phyloP scores from a whole-genome alignment of 2,329 filamentous ascomycete genomes.

The Dactylonectria macrodidyma region DNA sequence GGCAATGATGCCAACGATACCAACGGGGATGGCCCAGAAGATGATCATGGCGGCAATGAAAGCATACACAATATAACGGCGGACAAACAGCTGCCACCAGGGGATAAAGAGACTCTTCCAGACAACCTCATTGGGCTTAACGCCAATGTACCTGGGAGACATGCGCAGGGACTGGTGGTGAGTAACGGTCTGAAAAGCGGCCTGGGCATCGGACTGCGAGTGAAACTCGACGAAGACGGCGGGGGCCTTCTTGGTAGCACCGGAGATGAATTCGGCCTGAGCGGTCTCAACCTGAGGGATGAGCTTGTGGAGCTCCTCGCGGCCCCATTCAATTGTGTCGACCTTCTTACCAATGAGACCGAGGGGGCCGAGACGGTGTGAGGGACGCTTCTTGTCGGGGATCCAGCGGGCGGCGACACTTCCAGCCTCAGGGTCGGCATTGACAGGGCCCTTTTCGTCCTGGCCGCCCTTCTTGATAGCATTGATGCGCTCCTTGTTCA shows the following conservation, averaged over 20 bases:
- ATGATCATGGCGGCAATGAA: slow-evolving; percentile 82
- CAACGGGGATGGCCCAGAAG: slow-evolving; percentile 86
- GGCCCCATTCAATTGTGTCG: slow-evolving; percentile 89
- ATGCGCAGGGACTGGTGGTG: slow-evolving; percentile 88
- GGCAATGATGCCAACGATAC: slow-evolving; percentile 86
- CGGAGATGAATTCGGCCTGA: slow-evolving; percentile 74
- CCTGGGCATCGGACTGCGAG: slow-evolving; percentile 85
- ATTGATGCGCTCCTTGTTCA: slow-evolving; percentile 56
- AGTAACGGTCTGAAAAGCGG: slow-evolving; percentile 85
- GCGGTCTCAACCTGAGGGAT: slow-evolving; percentile 77
- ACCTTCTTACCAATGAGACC: slow-evolving; percentile 78
- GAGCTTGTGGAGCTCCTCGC: slow-evolving; percentile 68
- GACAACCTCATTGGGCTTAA: slow-evolving; percentile 85
- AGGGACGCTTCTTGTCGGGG: slow-evolving; percentile 76
- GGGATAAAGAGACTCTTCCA: slow-evolving; percentile 82
- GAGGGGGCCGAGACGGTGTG: slow-evolving; percentile 74
- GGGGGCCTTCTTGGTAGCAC: slow-evolving; percentile 74
- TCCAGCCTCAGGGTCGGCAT: slow-evolving; percentile 77
- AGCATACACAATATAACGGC: slow-evolving; percentile 73
- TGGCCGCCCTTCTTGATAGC: slow-evolving; percentile 52
- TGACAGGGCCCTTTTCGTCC: slow-evolving; percentile 56
- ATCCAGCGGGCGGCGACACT: slow-evolving; percentile 76
- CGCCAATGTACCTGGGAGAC: slow-evolving; percentile 86
- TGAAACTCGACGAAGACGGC: slow-evolving; percentile 96
- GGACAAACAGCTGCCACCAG: slow-evolving; percentile 84